These are phyloP conservation scores for Rhodotorula sp. DNA, from an alignment of 1,284 basidiomycete species.

Conservation along the genomic window DNA sequence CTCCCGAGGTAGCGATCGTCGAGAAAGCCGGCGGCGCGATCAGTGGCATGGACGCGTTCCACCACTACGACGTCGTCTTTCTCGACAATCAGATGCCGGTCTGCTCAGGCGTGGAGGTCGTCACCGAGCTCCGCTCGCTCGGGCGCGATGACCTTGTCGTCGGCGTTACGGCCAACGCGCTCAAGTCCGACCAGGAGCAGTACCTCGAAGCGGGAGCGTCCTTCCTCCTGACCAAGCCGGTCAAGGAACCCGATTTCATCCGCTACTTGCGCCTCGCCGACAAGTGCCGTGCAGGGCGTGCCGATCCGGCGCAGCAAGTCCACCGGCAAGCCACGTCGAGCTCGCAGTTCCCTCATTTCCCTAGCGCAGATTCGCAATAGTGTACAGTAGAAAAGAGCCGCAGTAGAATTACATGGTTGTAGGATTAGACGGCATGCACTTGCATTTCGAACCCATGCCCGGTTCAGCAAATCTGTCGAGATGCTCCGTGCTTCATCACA, in stretches of 20 bases:
- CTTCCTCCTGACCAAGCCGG: conserved; percentile 67
- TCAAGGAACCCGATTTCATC: conserved; percentile 54
- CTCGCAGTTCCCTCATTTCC: conserved; percentile 8
- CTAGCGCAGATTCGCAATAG: not conserved
- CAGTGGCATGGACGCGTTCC: conserved; percentile 22
- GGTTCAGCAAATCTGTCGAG: too few species aligned
- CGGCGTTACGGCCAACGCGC: conserved; percentile 59
- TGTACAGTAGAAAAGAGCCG: too few species aligned
- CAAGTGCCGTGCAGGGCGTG: conserved; percentile 1
- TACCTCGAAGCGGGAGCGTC: conserved; percentile 57
- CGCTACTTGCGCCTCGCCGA: conserved; percentile 9
- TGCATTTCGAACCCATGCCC: too few species aligned
- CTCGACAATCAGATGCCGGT: conserved; percentile 20
- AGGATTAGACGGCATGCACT: too few species aligned
- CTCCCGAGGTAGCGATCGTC: not conserved
- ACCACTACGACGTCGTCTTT: conserved; percentile 52
- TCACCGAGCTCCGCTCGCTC: conserved; percentile 64
- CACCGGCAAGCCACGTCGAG: conserved; percentile 6
- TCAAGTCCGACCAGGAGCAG: conserved; percentile 67
- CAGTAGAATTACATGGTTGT: too few species aligned
- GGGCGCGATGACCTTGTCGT: conserved; percentile 55
- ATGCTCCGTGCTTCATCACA: too few species aligned
- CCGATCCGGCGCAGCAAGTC: not conserved
- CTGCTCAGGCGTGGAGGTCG: conserved; percentile 73
- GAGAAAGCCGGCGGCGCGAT: conserved; percentile 3